Evolutionary conservation across 352 stramenopile genomes (phyloP).

Genomic region (Phytophthora parvispora): DNA sequence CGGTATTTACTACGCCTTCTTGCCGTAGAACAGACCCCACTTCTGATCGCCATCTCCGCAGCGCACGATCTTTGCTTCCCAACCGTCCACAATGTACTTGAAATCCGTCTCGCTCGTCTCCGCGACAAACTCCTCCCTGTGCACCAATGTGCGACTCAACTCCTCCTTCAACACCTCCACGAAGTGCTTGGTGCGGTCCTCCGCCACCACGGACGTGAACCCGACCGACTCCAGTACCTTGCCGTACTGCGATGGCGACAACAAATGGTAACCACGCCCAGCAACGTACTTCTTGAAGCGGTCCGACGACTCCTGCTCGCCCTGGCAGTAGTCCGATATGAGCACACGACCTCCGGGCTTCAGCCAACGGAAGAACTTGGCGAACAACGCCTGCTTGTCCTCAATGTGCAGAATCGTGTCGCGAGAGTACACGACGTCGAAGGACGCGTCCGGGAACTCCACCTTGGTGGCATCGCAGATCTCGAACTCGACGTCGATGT

Average conservation of each 20-base stretch:
- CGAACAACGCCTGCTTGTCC: slow-evolving; percentile 68
- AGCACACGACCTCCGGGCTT: slow-evolving; percentile 71
- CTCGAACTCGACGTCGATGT: slow-evolving; percentile 72
- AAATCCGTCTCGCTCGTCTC: slow-evolving; percentile 78
- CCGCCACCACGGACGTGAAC: slow-evolving; percentile 61
- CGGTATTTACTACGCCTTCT: slow-evolving; percentile 71
- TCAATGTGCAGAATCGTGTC: slow-evolving; percentile 84
- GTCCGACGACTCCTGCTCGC: slow-evolving; percentile 55
- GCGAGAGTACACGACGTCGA: slow-evolving; percentile 81
- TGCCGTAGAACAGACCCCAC: slow-evolving; percentile 79
- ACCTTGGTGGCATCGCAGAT: slow-evolving; percentile 73
- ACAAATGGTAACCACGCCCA: slow-evolving; percentile 69
- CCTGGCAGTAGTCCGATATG: slow-evolving; percentile 81
- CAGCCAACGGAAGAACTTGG: slow-evolving; percentile 74
- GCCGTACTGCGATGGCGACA: slow-evolving; percentile 72
- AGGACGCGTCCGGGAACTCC: slow-evolving; percentile 68
- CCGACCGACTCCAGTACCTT: slow-evolving; percentile 57
- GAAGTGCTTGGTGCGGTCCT: slow-evolving; percentile 82
- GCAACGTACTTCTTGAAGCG: slow-evolving; percentile 73
- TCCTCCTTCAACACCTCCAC: slow-evolving; percentile 74
- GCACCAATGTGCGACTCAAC: slow-evolving; percentile 57
- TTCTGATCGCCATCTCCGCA: slow-evolving; percentile 79
- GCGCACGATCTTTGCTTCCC: slow-evolving; percentile 74
- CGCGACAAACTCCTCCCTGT: slow-evolving; percentile 73
- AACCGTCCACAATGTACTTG: slow-evolving; percentile 74